Evolutionary conservation across 306 rosid species (phyloP), one percentile per base, ranked within the genome.

Genomic region (Quercus dentata): DNA sequence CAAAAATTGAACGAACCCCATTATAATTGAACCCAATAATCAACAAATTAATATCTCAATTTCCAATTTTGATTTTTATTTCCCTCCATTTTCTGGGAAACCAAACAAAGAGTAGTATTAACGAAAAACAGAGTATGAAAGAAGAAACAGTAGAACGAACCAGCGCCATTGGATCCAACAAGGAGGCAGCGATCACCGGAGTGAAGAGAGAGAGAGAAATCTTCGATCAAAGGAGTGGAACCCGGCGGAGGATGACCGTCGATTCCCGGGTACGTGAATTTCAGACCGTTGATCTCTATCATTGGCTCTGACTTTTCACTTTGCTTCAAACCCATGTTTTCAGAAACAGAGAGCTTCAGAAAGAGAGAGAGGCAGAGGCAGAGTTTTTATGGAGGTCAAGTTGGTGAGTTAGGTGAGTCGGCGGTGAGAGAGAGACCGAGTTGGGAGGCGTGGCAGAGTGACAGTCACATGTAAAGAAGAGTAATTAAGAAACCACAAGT

Each of bases 141-240:
- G 13, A 67, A 67, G 20, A 18, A 3, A 15, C 11, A 59, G 3
- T 4, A 4, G 67, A 78, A 82, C 72, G 30, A n/a, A 89, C 97
- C 98, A 31, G 98, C 97, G 85, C 99, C 99, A 76, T 93, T 95
- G 82, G 99, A 95, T 81, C 98, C 98, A 12, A 95, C 93, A 51
- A 95, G 94, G 64, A 95, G 92, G 84, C 98, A 92, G 0, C 97
- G 94, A n/a, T 95, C 80, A 38, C 92, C 93, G 56, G 98, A 83
- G 49, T 63, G 61, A 84, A 93, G 98, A 21, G 92, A 33, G 83
- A 94, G 94, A 23, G 74, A 78, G 79, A 92, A 92, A 25, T 91
- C 83, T 1, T 92, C 88, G 82, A 95, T 91, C 20, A 95, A 93
- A 56, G 98, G 98, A 63, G 85, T 80, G 78, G 99, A 90, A 25